phyloP scores from a whole-genome alignment of 1,139 yeast genomes.

The Lodderomyces pseudojiufengensis region DNA sequence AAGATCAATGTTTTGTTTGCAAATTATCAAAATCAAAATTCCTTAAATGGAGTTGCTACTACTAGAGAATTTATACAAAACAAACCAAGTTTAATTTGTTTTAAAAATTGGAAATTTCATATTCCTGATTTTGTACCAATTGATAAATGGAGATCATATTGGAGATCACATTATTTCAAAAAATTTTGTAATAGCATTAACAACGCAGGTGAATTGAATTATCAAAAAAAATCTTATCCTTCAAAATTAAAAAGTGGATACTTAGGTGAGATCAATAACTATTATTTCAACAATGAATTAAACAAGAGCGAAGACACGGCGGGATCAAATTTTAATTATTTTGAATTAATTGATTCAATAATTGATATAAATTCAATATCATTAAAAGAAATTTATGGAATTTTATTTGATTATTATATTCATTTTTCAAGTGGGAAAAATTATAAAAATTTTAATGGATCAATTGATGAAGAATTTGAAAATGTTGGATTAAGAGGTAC shows the following conservation, averaged over 20 bases:
- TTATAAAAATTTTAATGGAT: too few relatives aligned
- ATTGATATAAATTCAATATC: constrained; percentile 1
- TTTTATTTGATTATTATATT: constrained; percentile 10
- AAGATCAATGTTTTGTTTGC: constrained; percentile 3
- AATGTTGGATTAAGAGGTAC: too few relatives aligned
- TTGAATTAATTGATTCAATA: constrained; percentile 4
- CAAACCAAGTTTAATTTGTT: constrained; percentile 7
- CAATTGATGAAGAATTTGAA: not conserved
- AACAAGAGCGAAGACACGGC: too few relatives aligned
- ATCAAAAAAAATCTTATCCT: too few relatives aligned
- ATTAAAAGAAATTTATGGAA: constrained; percentile 4
- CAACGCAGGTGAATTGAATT: not conserved
- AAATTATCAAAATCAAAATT: too few relatives aligned
- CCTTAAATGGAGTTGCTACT: too few relatives aligned
- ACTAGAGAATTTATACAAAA: constrained; percentile 9
- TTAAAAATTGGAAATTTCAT: constrained; percentile 9
- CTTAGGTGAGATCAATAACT: constrained; percentile 3
- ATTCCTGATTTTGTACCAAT: constrained; percentile 10
- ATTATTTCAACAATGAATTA: not conserved
- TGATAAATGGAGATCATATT: constrained; percentile 16
- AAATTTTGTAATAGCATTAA: not conserved
- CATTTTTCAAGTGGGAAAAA: constrained; percentile 9
- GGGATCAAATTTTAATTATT: constrained; percentile 2
- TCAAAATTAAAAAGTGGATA: constrained; percentile 10
- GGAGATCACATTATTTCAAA: constrained; percentile 13